Conservation (phyloP, 116 monocot genomes). For the Papilionanthe hybrid region DNA sequence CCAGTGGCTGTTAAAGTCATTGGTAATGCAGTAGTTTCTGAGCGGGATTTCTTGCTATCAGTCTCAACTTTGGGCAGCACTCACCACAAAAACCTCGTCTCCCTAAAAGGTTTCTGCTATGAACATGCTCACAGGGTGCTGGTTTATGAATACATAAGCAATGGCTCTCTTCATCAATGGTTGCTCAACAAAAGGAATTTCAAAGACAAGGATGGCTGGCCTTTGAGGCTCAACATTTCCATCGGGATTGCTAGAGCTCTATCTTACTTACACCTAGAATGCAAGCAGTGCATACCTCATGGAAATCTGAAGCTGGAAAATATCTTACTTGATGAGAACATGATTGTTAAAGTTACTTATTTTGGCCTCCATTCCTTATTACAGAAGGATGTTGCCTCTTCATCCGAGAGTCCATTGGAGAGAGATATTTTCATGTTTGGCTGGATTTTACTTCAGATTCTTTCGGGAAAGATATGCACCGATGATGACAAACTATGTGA, state of each 20-base stretch:
- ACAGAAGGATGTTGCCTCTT: slow-evolving; percentile 15
- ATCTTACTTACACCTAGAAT: slow-evolving; percentile 35
- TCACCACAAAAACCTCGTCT: slow-evolving; percentile 37
- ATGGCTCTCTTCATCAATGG: slow-evolving; percentile 41
- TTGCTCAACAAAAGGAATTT: slow-evolving; percentile 14
- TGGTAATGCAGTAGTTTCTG: slow-evolving; percentile 13
- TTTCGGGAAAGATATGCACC: slow-evolving; percentile 17
- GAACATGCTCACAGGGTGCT: slow-evolving; percentile 19
- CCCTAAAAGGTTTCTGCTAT: slow-evolving; percentile 37
- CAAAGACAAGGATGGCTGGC: slow-evolving; percentile 18
- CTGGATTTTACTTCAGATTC: slow-evolving; percentile 23
- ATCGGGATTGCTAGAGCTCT: slow-evolving; percentile 36
- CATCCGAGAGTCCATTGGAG: slow-evolving; percentile 33
- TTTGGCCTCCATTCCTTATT: slow-evolving; percentile 29
- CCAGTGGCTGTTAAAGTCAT: slow-evolving; percentile 29
- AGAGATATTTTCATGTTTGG: slow-evolving; percentile 44
- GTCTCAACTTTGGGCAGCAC: slow-evolving; percentile 28
- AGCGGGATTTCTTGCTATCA: slow-evolving; percentile 27
- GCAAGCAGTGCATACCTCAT: slow-evolving; percentile 39
- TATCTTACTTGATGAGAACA: slow-evolving; percentile 33
- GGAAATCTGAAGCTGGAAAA: slow-evolving; percentile 35
- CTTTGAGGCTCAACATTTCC: slow-evolving; percentile 27
- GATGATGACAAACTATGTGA: slow-evolving; percentile 9
- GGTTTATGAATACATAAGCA: slow-evolving; percentile 33
- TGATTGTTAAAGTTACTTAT: slow-evolving; percentile 28